These are phyloP conservation scores for Mrakia blollopis DNA, from an alignment of 768 basidiomycete genomes.

Conservation along the genomic window DNA sequence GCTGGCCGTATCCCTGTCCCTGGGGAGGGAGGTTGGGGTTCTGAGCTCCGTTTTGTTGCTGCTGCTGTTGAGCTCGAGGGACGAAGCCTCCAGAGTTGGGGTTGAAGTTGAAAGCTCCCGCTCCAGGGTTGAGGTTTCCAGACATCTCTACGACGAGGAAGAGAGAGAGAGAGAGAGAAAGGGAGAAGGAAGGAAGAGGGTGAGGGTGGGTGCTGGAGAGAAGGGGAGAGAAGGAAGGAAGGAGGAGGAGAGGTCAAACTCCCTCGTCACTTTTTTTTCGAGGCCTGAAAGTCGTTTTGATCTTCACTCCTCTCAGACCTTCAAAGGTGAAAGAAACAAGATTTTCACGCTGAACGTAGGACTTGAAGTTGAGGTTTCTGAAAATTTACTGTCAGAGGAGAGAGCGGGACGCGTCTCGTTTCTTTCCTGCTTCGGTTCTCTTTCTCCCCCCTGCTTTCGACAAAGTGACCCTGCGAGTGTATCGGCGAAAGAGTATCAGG, in stretches of 20 bases:
- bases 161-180: not conserved
- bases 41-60: not conserved
- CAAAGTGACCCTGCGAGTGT: too few species aligned
- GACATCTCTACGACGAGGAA: not conserved
- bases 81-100: conserved; percentile 18
- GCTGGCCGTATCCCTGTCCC: not conserved
- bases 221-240: not conserved
- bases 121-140: conserved; percentile 11
- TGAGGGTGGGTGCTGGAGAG: not conserved
- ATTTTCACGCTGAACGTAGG: too few species aligned
- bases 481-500: too few species aligned
- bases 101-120: conserved; percentile 19
- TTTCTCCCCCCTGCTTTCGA: too few species aligned
- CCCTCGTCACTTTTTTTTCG: too few species aligned
- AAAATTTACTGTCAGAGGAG: too few species aligned
- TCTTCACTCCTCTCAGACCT: too few species aligned
- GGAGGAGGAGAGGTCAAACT: not conserved
- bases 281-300: too few species aligned
- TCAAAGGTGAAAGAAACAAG: too few species aligned
- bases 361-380: too few species aligned
- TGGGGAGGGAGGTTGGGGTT: conserved; percentile 11
- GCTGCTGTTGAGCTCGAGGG: conserved; percentile 25
- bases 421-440: too few species aligned
- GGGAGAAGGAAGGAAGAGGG: not conserved
- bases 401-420: too few species aligned